These are phyloP conservation scores for Fusarium heterosporum DNA, from an alignment of 2,329 filamentous ascomycete genomes.

Conservation along the genomic window DNA sequence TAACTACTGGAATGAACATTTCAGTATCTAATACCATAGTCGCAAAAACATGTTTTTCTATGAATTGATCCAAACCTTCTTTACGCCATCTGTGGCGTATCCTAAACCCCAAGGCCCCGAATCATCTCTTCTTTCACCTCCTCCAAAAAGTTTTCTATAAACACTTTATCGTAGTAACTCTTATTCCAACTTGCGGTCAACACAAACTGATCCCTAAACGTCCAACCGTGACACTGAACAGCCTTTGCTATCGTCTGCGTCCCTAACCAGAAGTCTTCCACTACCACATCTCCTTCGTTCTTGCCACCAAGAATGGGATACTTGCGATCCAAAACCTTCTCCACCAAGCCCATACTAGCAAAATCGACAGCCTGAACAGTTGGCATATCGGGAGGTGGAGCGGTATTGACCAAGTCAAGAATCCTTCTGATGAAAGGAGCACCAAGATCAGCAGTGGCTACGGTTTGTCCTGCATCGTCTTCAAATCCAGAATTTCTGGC, in stretches of 20 bases:
- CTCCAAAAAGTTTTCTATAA: conserved; percentile 43
- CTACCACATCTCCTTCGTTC: conserved; percentile 35
- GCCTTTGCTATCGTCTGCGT: conserved; percentile 50
- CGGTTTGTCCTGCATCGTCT: conserved; percentile 37
- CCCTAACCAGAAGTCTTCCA: conserved; percentile 46
- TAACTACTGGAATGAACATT: too few relatives aligned
- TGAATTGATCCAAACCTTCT: neutral
- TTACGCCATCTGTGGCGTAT: neutral
- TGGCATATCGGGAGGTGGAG: conserved; percentile 33
- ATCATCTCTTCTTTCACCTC: conserved; percentile 27
- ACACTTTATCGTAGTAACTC: conserved; percentile 45
- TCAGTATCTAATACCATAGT: neutral
- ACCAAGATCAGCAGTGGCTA: conserved; percentile 26
- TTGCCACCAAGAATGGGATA: conserved; percentile 32
- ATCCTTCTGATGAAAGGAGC: conserved; percentile 32
- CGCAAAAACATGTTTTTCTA: neutral
- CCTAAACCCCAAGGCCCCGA: neutral
- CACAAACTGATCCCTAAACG: conserved; percentile 49
- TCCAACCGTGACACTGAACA: conserved; percentile 48
- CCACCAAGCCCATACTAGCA: conserved; percentile 44
- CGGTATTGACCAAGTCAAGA: conserved; percentile 26
- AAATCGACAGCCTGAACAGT: conserved; percentile 49
- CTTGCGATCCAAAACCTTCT: conserved; percentile 42
- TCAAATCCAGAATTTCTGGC: conserved; percentile 44
- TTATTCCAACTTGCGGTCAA: conserved; percentile 50